Conservation (phyloP, 768 basidiomycete species). For the Suillus spraguei region DNA sequence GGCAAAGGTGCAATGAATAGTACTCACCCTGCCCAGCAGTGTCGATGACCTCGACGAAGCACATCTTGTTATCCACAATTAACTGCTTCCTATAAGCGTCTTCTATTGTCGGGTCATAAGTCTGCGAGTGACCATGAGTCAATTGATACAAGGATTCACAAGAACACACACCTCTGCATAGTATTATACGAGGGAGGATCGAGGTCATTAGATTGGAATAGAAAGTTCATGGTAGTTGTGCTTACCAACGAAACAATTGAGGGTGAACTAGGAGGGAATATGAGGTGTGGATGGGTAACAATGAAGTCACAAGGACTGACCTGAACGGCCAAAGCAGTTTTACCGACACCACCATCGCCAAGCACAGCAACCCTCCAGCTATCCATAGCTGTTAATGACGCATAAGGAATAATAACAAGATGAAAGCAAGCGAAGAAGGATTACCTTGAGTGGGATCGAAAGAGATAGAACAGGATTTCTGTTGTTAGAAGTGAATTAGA, state of each 20-base stretch:
- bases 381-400: slow-evolving; percentile 63
- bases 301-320: slow-evolving; percentile 43
- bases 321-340: slow-evolving; percentile 95
- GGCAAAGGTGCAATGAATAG: slow-evolving; percentile 7
- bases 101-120: slow-evolving; percentile 98
- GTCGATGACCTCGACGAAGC: slow-evolving; percentile 95
- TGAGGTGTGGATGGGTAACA: slow-evolving; percentile 16
- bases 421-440: slow-evolving; percentile 23
- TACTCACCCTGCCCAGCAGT: slow-evolving; percentile 93
- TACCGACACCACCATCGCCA: slow-evolving; percentile 96
- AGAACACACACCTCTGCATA: slow-evolving; percentile 52
- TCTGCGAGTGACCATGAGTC: slow-evolving; percentile 46
- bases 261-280: slow-evolving; percentile 69
- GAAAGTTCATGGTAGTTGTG: slow-evolving; percentile 16
- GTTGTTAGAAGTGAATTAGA: slow-evolving; percentile 17
- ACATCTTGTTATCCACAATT: slow-evolving; percentile 93
- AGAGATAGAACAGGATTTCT: slow-evolving; percentile 29
- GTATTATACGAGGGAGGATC: slow-evolving; percentile 16
- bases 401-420: slow-evolving; percentile 10
- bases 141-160: slow-evolving; percentile 15
- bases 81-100: slow-evolving; percentile 96
- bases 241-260: slow-evolving; percentile 95
- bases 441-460: slow-evolving; percentile 27
- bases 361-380: slow-evolving; percentile 95
- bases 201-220: slow-evolving; percentile 17